These are phyloP conservation scores for Discostella stelligeroides DNA, from an alignment of 108 stramenopile species.

Conservation along the genomic window DNA sequence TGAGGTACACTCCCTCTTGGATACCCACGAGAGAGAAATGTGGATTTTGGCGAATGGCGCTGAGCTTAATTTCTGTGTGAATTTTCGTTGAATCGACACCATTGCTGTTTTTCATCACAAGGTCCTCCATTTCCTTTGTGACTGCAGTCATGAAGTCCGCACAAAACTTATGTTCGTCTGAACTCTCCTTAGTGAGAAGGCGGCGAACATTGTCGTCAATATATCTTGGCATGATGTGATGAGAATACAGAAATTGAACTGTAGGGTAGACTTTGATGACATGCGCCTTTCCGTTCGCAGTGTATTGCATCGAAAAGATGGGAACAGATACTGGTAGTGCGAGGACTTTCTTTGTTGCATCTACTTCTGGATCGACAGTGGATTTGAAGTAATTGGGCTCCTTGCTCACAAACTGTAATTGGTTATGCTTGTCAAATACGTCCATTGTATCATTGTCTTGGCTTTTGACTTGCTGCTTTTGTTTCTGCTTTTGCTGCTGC, in stretches of 20 bases:
- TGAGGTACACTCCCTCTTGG: slow-evolving; percentile 51
- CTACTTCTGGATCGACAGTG: slow-evolving; percentile 21
- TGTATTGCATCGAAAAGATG: slow-evolving; percentile 48
- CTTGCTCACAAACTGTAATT: slow-evolving; percentile 21
- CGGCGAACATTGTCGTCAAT: slow-evolving; percentile 45
- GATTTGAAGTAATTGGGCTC: slow-evolving; percentile 35
- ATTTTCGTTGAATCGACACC: slow-evolving; percentile 19
- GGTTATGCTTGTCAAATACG: slow-evolving; percentile 47
- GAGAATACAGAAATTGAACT: slow-evolving; percentile 56
- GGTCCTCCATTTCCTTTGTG: not conserved
- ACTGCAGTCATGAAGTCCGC: slow-evolving; percentile 37
- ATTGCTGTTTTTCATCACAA: not conserved
- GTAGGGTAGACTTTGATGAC: slow-evolving; percentile 55
- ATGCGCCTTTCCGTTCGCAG: slow-evolving; percentile 22
- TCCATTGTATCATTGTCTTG: slow-evolving; percentile 64
- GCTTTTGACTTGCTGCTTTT: slow-evolving; percentile 59
- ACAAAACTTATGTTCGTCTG: slow-evolving; percentile 15
- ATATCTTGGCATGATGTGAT: slow-evolving; percentile 53
- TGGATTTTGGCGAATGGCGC: slow-evolving; percentile 49
- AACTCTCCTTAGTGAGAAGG: slow-evolving; percentile 1
- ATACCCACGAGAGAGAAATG: slow-evolving; percentile 52
- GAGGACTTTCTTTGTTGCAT: slow-evolving; percentile 33
- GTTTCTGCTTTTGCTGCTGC: slow-evolving; percentile 67
- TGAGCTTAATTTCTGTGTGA: slow-evolving; percentile 33
- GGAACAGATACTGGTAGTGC: slow-evolving; percentile 46